Evolutionary conservation across 2,329 filamentous ascomycete species (phyloP).

Genomic region (Rhynchosporium secalis): DNA sequence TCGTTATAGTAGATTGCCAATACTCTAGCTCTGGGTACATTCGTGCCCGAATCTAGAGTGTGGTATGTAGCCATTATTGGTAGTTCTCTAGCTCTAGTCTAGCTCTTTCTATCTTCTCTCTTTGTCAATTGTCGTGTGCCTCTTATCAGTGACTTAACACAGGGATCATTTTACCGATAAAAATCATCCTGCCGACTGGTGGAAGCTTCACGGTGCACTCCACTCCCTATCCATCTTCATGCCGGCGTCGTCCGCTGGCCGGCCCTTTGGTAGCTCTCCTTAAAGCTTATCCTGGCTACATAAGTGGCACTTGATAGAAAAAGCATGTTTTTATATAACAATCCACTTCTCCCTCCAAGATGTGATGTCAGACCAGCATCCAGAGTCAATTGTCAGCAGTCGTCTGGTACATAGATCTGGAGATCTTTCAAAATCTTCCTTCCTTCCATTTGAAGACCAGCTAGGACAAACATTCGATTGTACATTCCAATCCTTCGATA

Average conservation of each 20-base stretch:
- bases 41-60: constrained; percentile 12
- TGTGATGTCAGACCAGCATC: constrained; percentile 12
- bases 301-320: constrained; percentile 20
- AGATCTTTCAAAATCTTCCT: background rate
- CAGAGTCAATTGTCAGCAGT: constrained; percentile 9
- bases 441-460: background rate
- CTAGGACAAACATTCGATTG: constrained; percentile 4
- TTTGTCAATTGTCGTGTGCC: constrained; percentile 6
- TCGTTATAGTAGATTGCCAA: constrained; percentile 4
- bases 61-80: background rate
- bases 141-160: constrained; percentile 32
- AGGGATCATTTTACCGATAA: background rate
- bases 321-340: constrained; percentile 26
- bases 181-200: constrained; percentile 6
- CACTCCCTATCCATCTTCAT: constrained; percentile 19
- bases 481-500: constrained; percentile 7
- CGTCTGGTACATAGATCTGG: constrained; percentile 3
- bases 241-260: constrained; percentile 32
- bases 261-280: constrained; percentile 22
- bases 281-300: constrained; percentile 26
- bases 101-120: background rate
- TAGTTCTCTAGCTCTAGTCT: constrained; percentile 5
- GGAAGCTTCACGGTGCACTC: constrained; percentile 26
- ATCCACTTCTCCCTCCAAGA: constrained; percentile 17
- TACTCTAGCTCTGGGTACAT: constrained; percentile 10